phyloP scores from a whole-genome alignment of 331 rosid genomes.

The Quercus tomentella region DNA sequence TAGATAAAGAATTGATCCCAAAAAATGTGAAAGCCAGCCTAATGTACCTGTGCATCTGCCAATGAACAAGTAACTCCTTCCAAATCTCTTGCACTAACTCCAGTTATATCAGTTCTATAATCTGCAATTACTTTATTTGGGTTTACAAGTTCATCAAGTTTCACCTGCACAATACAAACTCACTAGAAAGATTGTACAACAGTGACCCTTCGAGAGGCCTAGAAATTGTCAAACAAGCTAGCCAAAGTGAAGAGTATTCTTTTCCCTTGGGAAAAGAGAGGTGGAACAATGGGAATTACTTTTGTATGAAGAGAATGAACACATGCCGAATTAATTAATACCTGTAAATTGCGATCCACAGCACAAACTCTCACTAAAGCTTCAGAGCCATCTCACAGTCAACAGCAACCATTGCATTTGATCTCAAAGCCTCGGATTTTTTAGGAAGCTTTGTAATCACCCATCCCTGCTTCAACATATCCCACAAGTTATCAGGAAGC shows the following conservation, averaged over 20 bases:
- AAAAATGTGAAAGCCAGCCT: conserved; percentile 17
- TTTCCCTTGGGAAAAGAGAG: neutral
- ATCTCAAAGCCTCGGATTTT: conserved; percentile 39
- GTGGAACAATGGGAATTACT: neutral
- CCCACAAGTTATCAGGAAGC: conserved; percentile 24
- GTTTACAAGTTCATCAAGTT: conserved; percentile 60
- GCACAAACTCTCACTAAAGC: conserved; percentile 75
- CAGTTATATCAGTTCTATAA: conserved; percentile 81
- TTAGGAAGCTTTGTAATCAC: conserved; percentile 45
- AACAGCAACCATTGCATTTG: conserved; percentile 65
- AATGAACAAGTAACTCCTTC: conserved; percentile 56
- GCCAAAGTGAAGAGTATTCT: neutral
- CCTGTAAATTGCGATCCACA: conserved; percentile 71
- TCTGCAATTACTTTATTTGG: conserved; percentile 58
- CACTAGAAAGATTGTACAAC: neutral
- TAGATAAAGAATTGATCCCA: conserved; percentile 6
- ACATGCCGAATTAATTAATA: conserved; percentile 12
- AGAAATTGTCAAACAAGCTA: neutral
- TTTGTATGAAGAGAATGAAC: neutral
- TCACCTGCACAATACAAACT: conserved; percentile 55
- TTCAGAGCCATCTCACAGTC: conserved; percentile 97
- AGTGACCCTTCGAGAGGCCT: neutral
- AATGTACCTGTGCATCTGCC: conserved; percentile 64
- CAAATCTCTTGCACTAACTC: conserved; percentile 59
- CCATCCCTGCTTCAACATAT: conserved; percentile 63